Evolutionary conservation across 495 filamentous ascomycete species (phyloP).

Genomic region (Tetracladium setigerum): DNA sequence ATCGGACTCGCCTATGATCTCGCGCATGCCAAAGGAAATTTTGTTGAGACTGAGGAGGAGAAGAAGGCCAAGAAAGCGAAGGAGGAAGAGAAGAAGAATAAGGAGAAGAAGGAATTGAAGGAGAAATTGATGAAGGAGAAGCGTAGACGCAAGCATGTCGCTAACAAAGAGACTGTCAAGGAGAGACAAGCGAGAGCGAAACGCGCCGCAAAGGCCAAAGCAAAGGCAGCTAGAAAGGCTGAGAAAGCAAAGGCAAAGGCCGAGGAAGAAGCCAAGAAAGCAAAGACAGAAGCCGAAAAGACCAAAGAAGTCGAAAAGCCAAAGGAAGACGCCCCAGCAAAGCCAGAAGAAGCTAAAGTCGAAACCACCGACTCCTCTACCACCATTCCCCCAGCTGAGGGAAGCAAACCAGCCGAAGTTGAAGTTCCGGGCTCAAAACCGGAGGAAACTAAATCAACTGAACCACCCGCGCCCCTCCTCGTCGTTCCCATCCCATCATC

Average conservation of each 20-base stretch:
- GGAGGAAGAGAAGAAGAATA: slow-evolving; percentile 34
- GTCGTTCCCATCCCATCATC: slow-evolving; percentile 5
- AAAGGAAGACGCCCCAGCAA: slow-evolving; percentile 37
- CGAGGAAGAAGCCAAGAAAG: not conserved
- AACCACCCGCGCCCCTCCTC: too few relatives aligned
- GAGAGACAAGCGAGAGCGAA: slow-evolving; percentile 15
- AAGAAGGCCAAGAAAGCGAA: slow-evolving; percentile 33
- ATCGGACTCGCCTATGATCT: slow-evolving; percentile 78
- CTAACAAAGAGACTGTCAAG: slow-evolving; percentile 25
- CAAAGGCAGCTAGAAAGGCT: not conserved
- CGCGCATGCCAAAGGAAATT: slow-evolving; percentile 69
- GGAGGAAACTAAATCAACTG: too few relatives aligned
- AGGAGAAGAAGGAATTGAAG: slow-evolving; percentile 44
- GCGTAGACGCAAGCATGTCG: slow-evolving; percentile 23
- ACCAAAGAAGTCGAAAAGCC: slow-evolving; percentile 27
- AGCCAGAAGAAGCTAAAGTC: slow-evolving; percentile 39
- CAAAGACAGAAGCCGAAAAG: slow-evolving; percentile 8
- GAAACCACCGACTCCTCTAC: slow-evolving; percentile 29
- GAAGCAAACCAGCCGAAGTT: too few relatives aligned
- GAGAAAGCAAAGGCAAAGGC: slow-evolving; percentile 1
- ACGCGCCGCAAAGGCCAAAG: slow-evolving; percentile 8
- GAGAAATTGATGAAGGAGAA: slow-evolving; percentile 42
- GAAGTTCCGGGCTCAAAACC: too few relatives aligned
- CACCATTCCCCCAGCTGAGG: slow-evolving; percentile 31
- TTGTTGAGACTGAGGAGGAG: slow-evolving; percentile 21